A percentile compares a stretch with the other conserved stretches of the same genome.
These are phyloP conservation scores for Aeschynomene evenia DNA, from an alignment of 306 rosid species.

Conservation along the genomic window DNA sequence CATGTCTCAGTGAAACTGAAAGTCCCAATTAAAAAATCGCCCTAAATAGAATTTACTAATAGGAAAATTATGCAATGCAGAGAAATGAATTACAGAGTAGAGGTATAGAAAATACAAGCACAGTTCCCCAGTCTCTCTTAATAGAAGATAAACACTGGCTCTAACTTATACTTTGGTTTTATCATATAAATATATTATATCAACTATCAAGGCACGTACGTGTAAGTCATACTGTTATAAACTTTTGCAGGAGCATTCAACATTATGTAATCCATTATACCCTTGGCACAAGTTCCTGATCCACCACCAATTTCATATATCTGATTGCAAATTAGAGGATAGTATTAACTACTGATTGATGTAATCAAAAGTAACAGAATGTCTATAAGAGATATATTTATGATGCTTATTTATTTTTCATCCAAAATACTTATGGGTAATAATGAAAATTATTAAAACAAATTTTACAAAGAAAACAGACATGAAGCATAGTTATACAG, in stretches of 20 bases:
- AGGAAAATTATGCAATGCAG: conserved; percentile 16
- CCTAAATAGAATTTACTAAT: conserved; percentile 13
- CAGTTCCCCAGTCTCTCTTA: conserved; percentile 4
- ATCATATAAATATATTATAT: conserved; percentile 30
- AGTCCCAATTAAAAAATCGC: conserved; percentile 12
- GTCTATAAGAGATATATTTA: conserved; percentile 15
- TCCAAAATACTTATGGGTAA: neutral
- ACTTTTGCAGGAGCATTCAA: conserved; percentile 90
- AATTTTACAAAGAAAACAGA: neutral
- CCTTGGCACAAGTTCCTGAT: conserved; percentile 98
- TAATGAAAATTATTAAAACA: neutral
- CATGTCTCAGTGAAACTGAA: conserved; percentile 8
- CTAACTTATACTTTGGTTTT: conserved; percentile 15
- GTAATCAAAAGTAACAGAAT: conserved; percentile 18
- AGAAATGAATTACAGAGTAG: conserved; percentile 5
- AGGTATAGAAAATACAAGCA: conserved; percentile 21
- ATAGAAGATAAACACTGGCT: conserved; percentile 19
- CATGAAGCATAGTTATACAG: neutral
- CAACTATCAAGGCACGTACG: conserved; percentile 52
- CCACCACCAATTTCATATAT: conserved; percentile 99
- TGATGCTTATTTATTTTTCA: neutral
- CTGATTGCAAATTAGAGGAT: conserved; percentile 60
- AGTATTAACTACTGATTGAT: conserved; percentile 36
- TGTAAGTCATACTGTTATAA: conserved; percentile 86
- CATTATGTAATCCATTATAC: conserved; percentile 95